phyloP scores from a whole-genome alignment of 805 yeast species.

The Maudiozyma serrabonitensis region DNA sequence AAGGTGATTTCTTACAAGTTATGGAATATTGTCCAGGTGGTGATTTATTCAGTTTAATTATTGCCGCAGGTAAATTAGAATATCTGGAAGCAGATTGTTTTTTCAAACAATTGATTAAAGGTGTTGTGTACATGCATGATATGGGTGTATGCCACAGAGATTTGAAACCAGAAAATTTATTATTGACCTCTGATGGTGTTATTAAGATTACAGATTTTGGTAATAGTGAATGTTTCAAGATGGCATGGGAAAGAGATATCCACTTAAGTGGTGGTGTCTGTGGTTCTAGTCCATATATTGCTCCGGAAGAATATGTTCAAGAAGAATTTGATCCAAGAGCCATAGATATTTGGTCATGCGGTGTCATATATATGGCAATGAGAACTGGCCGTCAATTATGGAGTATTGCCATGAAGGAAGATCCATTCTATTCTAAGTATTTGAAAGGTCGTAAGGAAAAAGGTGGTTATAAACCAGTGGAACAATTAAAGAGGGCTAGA shows the following conservation, averaged over 20 bases:
- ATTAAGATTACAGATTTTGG: slow-evolving; percentile 87
- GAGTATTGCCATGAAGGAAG: slow-evolving; percentile 73
- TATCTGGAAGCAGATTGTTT: slow-evolving; percentile 83
- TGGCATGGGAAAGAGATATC: slow-evolving; percentile 73
- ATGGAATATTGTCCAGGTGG: slow-evolving; percentile 84
- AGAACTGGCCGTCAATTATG: slow-evolving; percentile 90
- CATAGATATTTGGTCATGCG: slow-evolving; percentile 88
- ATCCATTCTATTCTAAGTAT: slow-evolving; percentile 71
- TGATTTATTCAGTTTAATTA: slow-evolving; percentile 63
- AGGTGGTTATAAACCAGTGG: slow-evolving; percentile 88
- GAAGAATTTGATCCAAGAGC: slow-evolving; percentile 70
- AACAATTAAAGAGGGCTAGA: slow-evolving; percentile 69
- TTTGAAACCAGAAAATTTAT: slow-evolving; percentile 85
- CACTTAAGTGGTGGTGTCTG: slow-evolving; percentile 68
- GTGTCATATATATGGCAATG: slow-evolving; percentile 88
- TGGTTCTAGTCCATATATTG: slow-evolving; percentile 84
- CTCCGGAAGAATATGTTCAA: slow-evolving; percentile 70
- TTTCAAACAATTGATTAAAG: slow-evolving; percentile 74
- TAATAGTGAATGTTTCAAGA: slow-evolving; percentile 68
- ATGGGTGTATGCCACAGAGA: slow-evolving; percentile 91
- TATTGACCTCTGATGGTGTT: slow-evolving; percentile 62
- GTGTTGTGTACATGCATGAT: slow-evolving; percentile 80
- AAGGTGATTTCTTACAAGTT: slow-evolving; percentile 75
- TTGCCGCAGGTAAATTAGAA: slow-evolving; percentile 69
- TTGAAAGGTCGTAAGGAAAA: slow-evolving; percentile 69